Evolutionary conservation across 73 alveolate species (phyloP), one percentile per base, ranked within the genome.

Genomic region (Symbiodinium natans): DNA sequence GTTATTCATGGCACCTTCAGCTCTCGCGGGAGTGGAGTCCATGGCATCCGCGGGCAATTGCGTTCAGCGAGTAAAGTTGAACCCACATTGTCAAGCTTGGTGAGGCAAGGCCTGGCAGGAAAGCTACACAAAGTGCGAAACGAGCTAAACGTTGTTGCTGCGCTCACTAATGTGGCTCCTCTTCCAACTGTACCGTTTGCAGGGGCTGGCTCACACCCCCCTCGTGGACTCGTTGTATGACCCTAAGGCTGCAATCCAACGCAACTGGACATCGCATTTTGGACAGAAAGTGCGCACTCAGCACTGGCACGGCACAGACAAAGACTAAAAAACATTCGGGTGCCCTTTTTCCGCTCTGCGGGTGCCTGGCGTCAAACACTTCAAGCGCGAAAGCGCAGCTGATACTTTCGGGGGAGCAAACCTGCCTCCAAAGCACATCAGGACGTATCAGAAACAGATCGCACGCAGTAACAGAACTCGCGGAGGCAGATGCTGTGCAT

Each of bases 11-110:
- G 56, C 31, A 41, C 97, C 97, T 90, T 90, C 97, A 90, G 80
- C 82, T 90, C 97, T 40, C 89, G 85, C 33, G 97, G 97, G 23
- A 90, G 97, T 41, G 77, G 97, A 40, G 97, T 41, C 97, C 97
- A 90, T 90, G 27, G 97, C 97, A 90, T 90, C 33, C 74, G 95
- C 42, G 34, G 6, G 42, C 56, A 38, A 34, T 9, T 4, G 84
- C 84, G n/a, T n/a, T 56, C 27, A 29, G 74, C 21, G 21, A 15
- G 75, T 21, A 17, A 34, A 17, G 9, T 31, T 74, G 84, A 31
- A 19, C 40, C 84, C 41, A 34, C 21, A 39, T 6, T 74, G 84
- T 34, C 41, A 15, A 31, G 3, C 41, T 23, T 73, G 68, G n/a
- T 52, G 23, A 29, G 71, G 23, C 71, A 52, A 52, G n/a, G 23